Base-by-base conservation (phyloP, 768 basidiomycete genomes). In the Suillus tomentosus region DNA sequence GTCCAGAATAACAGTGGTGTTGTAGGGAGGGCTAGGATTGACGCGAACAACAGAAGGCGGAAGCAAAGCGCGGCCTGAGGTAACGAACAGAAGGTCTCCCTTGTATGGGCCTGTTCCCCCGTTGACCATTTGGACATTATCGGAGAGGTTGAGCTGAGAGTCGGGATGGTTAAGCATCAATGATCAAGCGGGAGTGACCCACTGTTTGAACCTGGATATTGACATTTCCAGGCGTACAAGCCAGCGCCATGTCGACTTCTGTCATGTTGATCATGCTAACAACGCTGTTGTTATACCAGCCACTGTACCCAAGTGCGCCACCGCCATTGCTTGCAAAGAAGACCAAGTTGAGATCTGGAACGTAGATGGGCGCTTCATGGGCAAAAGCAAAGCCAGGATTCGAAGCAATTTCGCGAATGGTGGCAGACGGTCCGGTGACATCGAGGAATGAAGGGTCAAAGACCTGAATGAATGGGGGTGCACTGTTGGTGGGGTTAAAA, bases 351-450 rank as follows among this genome's bases (percentile, higher is more conserved):
- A 86, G 87, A n/a, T 79, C 81, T 6, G 86, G 76, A 39, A 84
- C 77, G 73, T 86, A 91, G 2, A 92, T 79, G 0, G 90, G 89
- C 3, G 89, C 92, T 75, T 94, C 92, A 70, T 94, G 91, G 19
- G 90, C 91, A 66, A 91, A 86, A 3, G 87, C 87, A 72, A 87
- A 88, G 4, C 81, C 84, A 3, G 82, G 81, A 64, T 86, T 85
- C 9, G 83, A 81, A 0, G 86, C 85, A 55, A 94, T 83, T 64
- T 84, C 73, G 4, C 82, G 81, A 57, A 93, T 81, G 0, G 82
- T 82, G 7, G 91, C 85, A 31, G 77, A 75, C 5, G 73, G 66
- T 1, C 90, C 91, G 1, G 91, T 81, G 62, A 92, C 78, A 8
- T 72, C 62, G 51, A 88, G 76, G 74, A 93, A 92, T n/a, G 74